Conservation (phyloP, 495 filamentous ascomycete species). For the Trichoderma reesei region DNA sequence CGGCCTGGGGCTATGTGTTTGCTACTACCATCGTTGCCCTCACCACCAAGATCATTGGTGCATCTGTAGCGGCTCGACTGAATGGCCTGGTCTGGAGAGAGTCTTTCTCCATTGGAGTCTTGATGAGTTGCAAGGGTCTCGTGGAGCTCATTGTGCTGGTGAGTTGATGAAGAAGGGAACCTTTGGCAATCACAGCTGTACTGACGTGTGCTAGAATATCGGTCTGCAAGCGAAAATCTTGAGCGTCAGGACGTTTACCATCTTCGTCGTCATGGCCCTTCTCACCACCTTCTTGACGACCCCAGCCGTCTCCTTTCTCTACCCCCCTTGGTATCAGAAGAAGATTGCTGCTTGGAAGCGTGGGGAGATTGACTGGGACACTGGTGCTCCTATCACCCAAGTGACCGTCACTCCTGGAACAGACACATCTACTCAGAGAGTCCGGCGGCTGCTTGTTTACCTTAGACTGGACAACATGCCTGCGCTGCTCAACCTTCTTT, state of each 20-base stretch:
- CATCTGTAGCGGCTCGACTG: slow-evolving; percentile 65
- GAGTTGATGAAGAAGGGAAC: slow-evolving; percentile 22
- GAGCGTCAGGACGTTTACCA: slow-evolving; percentile 81
- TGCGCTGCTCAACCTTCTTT: slow-evolving; percentile 73
- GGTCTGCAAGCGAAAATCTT: slow-evolving; percentile 87
- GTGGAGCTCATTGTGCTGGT: slow-evolving; percentile 93
- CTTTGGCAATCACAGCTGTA: background rate
- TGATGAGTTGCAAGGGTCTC: slow-evolving; percentile 98
- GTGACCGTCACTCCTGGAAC: slow-evolving; percentile 12
- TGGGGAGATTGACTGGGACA: slow-evolving; percentile 89
- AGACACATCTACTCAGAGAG: slow-evolving; percentile 31
- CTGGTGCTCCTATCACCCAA: slow-evolving; percentile 24
- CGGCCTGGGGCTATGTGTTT: slow-evolving; percentile 88
- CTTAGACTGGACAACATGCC: slow-evolving; percentile 88
- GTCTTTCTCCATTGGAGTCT: slow-evolving; percentile 76
- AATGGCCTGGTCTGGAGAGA: slow-evolving; percentile 88
- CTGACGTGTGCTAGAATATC: slow-evolving; percentile 59
- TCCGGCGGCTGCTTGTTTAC: slow-evolving; percentile 42
- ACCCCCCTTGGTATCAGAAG: slow-evolving; percentile 83
- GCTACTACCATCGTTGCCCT: slow-evolving; percentile 80
- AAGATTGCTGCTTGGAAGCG: slow-evolving; percentile 84
- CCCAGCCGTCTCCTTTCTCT: slow-evolving; percentile 65
- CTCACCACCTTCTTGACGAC: slow-evolving; percentile 87
- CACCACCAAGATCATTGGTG: slow-evolving; percentile 74
- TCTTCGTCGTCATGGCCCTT: slow-evolving; percentile 97